Conservation (phyloP, 495 filamentous ascomycete genomes). For the Aspergillus biplanus region DNA sequence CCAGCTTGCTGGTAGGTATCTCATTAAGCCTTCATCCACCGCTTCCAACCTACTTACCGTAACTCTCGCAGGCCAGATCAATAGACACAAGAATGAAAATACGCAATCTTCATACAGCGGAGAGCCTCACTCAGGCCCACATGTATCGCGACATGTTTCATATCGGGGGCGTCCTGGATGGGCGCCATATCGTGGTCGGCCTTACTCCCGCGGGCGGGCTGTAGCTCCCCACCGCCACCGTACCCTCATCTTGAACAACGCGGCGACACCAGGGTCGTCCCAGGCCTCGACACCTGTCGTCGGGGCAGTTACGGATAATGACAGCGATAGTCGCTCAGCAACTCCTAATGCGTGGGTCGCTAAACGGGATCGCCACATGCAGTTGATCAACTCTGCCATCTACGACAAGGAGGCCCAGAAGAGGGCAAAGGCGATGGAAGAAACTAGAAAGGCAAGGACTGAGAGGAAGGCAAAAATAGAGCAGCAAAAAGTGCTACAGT, state of each 20-base stretch:
- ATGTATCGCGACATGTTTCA: constrained; percentile 44
- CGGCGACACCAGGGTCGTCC: constrained; percentile 30
- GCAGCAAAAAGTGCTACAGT: constrained; percentile 55
- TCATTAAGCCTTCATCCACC: constrained; percentile 11
- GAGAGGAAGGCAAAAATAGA: constrained; percentile 65
- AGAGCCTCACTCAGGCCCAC: constrained; percentile 31
- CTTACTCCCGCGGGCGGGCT: constrained; percentile 48
- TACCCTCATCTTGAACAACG: constrained; percentile 72
- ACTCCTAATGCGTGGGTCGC: constrained; percentile 68
- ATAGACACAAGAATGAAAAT: constrained; percentile 73
- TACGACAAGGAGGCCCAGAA: constrained; percentile 76
- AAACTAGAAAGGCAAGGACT: constrained; percentile 65
- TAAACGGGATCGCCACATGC: constrained; percentile 82
- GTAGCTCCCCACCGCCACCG: constrained; percentile 64
- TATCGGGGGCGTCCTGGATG: constrained; percentile 49
- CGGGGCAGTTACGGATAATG: constrained; percentile 42
- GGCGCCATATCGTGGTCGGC: constrained; percentile 50
- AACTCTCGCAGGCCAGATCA: constrained; percentile 69
- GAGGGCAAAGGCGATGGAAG: constrained; percentile 74
- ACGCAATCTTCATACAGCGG: constrained; percentile 30
- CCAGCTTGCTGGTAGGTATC: constrained; percentile 68
- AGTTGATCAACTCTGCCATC: constrained; percentile 83
- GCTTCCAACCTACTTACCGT: constrained; percentile 33
- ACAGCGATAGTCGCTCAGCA: constrained; percentile 32
- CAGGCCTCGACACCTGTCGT: constrained; percentile 34